A percentile compares a stretch with the other conserved stretches of the same genome.
Evolutionary conservation across 495 filamentous ascomycete genomes (phyloP).

Genomic region (Annulohypoxylon bovei): DNA sequence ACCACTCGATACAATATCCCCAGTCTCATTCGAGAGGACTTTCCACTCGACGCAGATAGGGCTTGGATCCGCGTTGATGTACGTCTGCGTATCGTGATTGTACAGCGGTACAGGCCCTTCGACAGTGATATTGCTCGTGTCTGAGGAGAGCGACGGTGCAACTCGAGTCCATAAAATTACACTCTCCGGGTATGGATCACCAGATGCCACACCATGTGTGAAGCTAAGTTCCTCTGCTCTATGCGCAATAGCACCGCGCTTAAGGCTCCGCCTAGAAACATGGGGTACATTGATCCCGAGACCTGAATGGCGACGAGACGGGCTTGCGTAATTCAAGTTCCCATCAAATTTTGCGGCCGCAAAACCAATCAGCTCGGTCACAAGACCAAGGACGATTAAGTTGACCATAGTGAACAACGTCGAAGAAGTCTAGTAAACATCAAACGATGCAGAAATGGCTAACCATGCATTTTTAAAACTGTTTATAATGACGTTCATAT

Average conservation of each 20-base stretch:
- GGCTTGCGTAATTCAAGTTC: slow-evolving; percentile 70
- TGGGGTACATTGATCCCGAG: slow-evolving; percentile 64
- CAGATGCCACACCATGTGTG: slow-evolving; percentile 76
- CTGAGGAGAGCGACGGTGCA: slow-evolving; percentile 64
- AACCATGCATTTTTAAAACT: neutral
- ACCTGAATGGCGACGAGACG: slow-evolving; percentile 64
- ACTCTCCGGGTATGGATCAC: slow-evolving; percentile 70
- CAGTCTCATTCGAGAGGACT: slow-evolving; percentile 53
- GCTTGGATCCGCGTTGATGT: slow-evolving; percentile 59
- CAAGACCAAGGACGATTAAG: slow-evolving; percentile 17
- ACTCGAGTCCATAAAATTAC: slow-evolving; percentile 76
- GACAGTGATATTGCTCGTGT: slow-evolving; percentile 65
- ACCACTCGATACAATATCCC: slow-evolving; percentile 39
- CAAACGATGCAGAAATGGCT: neutral
- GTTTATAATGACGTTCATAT: slow-evolving; percentile 5
- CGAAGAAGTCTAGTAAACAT: slow-evolving; percentile 1
- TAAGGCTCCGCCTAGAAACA: slow-evolving; percentile 51
- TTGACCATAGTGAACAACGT: slow-evolving; percentile 15
- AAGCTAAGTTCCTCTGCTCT: slow-evolving; percentile 64
- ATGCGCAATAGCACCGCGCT: slow-evolving; percentile 67
- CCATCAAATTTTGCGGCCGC: slow-evolving; percentile 43
- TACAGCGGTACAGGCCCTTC: slow-evolving; percentile 64
- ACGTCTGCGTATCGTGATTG: slow-evolving; percentile 63
- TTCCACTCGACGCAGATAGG: slow-evolving; percentile 69
- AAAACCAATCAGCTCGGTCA: slow-evolving; percentile 2